Percentiles rank a stretch among this genome's conserved stretches.
These are phyloP conservation scores for Lolium rigidum DNA, from an alignment of 176 grass and related monocot genomes.

Conservation along the genomic window DNA sequence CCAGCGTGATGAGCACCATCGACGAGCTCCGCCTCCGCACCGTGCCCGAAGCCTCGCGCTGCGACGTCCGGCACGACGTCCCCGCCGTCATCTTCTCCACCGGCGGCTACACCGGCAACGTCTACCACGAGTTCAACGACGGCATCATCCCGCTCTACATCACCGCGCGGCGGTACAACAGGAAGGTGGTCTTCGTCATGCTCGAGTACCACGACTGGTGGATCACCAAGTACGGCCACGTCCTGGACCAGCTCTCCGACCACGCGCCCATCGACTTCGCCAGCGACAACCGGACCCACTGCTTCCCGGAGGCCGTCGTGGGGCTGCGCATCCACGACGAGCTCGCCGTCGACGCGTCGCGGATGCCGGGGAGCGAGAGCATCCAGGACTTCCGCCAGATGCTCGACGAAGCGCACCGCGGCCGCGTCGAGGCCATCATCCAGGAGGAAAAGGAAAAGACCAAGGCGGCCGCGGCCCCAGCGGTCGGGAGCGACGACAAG, in stretches of 20 bases:
- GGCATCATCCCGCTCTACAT: no score
- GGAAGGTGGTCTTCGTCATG: no score
- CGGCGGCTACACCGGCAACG: no score
- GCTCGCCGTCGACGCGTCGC: constrained; percentile 54
- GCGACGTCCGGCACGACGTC: no score
- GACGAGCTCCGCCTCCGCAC: constrained; percentile 67
- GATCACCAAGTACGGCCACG: no score
- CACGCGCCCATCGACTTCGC: no score
- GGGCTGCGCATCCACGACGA: constrained; percentile 83
- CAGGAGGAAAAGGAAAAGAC: constrained; percentile 40
- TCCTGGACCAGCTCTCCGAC: no score
- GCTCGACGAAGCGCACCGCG: constrained; percentile 65
- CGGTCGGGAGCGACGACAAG: not conserved
- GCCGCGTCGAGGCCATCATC: constrained; percentile 48
- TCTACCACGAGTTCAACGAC: no score
- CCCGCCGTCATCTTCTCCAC: no score
- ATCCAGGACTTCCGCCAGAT: constrained; percentile 68
- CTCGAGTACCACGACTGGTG: no score
- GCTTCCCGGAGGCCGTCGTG: constrained; percentile 73
- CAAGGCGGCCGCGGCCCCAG: not conserved
- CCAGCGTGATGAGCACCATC: constrained; percentile 72
- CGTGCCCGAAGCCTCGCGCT: no score
- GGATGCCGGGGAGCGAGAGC: constrained; percentile 41
- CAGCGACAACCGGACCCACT: constrained; percentile 70
- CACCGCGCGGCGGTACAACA: no score